A percentile compares a stretch with the other conserved stretches of the same genome.
phyloP scores from a whole-genome alignment of 495 filamentous ascomycete species.

The Penicillium herquei region DNA sequence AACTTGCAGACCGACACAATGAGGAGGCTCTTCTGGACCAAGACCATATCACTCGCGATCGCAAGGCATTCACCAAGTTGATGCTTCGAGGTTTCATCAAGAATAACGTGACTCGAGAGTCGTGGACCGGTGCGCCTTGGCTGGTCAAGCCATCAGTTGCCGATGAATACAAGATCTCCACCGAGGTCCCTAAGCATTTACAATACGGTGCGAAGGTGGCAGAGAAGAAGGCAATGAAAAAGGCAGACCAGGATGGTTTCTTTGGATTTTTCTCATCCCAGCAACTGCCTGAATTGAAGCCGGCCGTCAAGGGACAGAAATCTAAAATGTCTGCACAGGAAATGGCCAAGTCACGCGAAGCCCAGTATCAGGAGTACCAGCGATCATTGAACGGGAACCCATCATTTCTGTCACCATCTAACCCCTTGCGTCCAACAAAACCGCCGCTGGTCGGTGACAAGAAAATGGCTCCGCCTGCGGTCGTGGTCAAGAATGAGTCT shows the following conservation, averaged over 20 bases:
- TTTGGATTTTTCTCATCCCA: constrained; percentile 54
- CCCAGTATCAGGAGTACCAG: constrained; percentile 52
- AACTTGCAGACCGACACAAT: constrained; percentile 62
- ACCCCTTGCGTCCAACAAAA: constrained; percentile 34
- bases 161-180: constrained; percentile 77
- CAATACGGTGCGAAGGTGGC: constrained; percentile 75
- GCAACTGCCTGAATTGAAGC: constrained; percentile 74
- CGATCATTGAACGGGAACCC: constrained; percentile 52
- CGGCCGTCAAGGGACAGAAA: constrained; percentile 75
- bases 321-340: constrained; percentile 52
- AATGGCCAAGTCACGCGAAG: constrained; percentile 43
- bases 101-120: constrained; percentile 84
- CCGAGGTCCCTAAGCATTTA: constrained; percentile 77
- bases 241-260: constrained; percentile 55
- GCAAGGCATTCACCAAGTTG: constrained; percentile 92
- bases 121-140: constrained; percentile 96
- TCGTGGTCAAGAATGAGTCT: constrained; percentile 37
- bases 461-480: constrained; percentile 29
- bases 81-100: constrained; percentile 93
- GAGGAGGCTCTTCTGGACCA: constrained; percentile 80
- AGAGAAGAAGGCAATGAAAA: constrained; percentile 76
- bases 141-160: constrained; percentile 86
- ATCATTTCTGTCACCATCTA: constrained; percentile 38
- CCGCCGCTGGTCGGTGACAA: constrained; percentile 40
- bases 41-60: constrained; percentile 79